Conservation (phyloP, 495 filamentous ascomycete genomes). For the Penicillium pancosmium region DNA sequence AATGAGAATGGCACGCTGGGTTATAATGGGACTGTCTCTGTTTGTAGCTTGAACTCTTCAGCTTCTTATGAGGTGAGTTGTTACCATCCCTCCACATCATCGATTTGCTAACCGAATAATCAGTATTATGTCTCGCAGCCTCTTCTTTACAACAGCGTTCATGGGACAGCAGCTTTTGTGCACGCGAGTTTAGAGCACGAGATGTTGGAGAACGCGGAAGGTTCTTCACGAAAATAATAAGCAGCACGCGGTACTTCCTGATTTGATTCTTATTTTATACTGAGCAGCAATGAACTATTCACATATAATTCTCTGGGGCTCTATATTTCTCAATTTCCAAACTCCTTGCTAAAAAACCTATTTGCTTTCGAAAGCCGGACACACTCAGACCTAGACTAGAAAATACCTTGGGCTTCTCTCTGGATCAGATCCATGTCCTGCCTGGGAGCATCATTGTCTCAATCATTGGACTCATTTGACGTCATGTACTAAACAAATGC, state of each 20-base stretch:
- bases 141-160: constrained; percentile 46
- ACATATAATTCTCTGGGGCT: too few relatives aligned
- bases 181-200: constrained; percentile 52
- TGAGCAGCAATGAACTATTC: too few relatives aligned
- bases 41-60: constrained; percentile 55
- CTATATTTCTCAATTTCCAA: too few relatives aligned
- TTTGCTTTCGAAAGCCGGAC: too few relatives aligned
- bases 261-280: too few relatives aligned
- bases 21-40: constrained; percentile 57
- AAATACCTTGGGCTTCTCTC: too few relatives aligned
- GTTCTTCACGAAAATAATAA: not conserved
- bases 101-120: constrained; percentile 9
- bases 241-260: too few relatives aligned
- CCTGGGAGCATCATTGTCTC: too few relatives aligned
- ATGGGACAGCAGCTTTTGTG: constrained; percentile 51
- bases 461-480: not conserved
- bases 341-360: too few relatives aligned
- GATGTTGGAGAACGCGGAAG: not conserved
- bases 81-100: not conserved
- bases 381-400: not conserved
- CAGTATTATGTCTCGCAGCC: constrained; percentile 54
- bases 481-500: not conserved
- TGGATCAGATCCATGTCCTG: too few relatives aligned
- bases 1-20: constrained; percentile 45
- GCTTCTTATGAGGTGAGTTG: constrained; percentile 51